Percentiles rank a stretch among this genome's conserved stretches.
These are phyloP conservation scores for Fusarium chuoi DNA, from an alignment of 2,329 filamentous ascomycete species.

Conservation along the genomic window DNA sequence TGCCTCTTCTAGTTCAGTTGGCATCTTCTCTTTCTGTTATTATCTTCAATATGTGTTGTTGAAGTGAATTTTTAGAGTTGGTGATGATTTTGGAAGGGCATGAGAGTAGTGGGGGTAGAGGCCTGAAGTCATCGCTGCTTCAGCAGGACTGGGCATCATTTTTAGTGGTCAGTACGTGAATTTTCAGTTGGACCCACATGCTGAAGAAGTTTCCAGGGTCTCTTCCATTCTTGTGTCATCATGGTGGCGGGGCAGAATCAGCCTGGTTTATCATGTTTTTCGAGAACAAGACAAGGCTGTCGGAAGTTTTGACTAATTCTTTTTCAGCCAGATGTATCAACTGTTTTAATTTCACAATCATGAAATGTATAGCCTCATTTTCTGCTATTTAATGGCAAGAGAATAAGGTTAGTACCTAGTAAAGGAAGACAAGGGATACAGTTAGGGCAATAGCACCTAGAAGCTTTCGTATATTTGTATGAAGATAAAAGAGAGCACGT, in stretches of 20 bases:
- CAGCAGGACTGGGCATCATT: slow-evolving; percentile 37
- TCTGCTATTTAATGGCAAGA: not conserved
- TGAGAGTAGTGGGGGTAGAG: slow-evolving; percentile 39
- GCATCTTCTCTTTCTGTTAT: slow-evolving; percentile 61
- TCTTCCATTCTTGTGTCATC: slow-evolving; percentile 32
- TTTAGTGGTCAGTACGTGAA: slow-evolving; percentile 34
- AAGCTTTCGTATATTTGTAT: not conserved
- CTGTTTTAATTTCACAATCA: not conserved
- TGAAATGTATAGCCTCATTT: not conserved
- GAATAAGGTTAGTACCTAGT: no score
- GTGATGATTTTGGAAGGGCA: slow-evolving; percentile 44
- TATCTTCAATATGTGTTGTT: not conserved
- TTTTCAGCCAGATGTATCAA: not conserved
- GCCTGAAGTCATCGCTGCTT: slow-evolving; percentile 46
- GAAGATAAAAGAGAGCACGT: not conserved
- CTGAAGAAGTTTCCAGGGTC: slow-evolving; percentile 38
- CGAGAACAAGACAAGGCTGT: not conserved
- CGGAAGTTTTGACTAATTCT: not conserved
- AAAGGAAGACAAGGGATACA: not conserved
- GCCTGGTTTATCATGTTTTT: slow-evolving; percentile 7
- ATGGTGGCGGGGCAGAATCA: slow-evolving; percentile 38
- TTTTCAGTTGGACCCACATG: slow-evolving; percentile 41
- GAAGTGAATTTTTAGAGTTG: slow-evolving; percentile 33
- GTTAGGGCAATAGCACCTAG: no score
- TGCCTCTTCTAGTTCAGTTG: slow-evolving; percentile 79